A percentile compares a stretch with the other conserved stretches of the same genome.
Conservation (phyloP, 371 early-diverging fungal genomes). For the Lichtheimia ornata region DNA sequence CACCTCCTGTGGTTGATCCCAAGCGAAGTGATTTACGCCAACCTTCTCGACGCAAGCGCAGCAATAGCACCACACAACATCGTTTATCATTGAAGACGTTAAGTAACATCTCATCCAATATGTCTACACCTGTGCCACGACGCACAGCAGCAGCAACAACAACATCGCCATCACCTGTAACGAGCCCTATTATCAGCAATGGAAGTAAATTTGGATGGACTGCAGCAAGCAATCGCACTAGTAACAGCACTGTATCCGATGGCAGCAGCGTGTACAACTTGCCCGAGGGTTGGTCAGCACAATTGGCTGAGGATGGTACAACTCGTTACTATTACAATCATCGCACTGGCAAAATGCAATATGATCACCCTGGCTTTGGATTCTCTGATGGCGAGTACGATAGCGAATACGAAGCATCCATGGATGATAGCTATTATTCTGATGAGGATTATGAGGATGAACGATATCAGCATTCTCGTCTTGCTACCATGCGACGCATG, state of each 20-base stretch:
- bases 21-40: background rate
- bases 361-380: slow-evolving; percentile 27
- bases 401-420: slow-evolving; percentile 5
- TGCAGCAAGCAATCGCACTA: slow-evolving; percentile 1
- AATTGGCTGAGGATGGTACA: slow-evolving; percentile 40
- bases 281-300: slow-evolving; percentile 42
- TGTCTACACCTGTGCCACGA: background rate
- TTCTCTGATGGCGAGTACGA: slow-evolving; percentile 14
- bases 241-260: background rate
- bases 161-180: background rate
- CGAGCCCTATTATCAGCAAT: background rate
- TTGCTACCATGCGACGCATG: too few relatives aligned
- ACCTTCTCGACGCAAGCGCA: background rate
- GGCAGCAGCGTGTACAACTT: slow-evolving; percentile 1
- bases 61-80: background rate
- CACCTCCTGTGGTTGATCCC: background rate
- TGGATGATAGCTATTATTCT: slow-evolving; percentile 6
- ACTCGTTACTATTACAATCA: slow-evolving; percentile 38
- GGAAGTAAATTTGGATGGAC: slow-evolving; percentile 14
- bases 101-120: background rate
- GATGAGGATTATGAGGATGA: slow-evolving; percentile 5
- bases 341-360: slow-evolving; percentile 27
- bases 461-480: background rate
- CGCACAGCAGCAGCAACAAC: background rate
- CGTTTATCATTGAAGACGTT: background rate